Percentiles rank a stretch among this genome's conserved stretches.
Evolutionary conservation across 2,329 filamentous ascomycete genomes (phyloP).

Genomic region (Daldinia sp.): DNA sequence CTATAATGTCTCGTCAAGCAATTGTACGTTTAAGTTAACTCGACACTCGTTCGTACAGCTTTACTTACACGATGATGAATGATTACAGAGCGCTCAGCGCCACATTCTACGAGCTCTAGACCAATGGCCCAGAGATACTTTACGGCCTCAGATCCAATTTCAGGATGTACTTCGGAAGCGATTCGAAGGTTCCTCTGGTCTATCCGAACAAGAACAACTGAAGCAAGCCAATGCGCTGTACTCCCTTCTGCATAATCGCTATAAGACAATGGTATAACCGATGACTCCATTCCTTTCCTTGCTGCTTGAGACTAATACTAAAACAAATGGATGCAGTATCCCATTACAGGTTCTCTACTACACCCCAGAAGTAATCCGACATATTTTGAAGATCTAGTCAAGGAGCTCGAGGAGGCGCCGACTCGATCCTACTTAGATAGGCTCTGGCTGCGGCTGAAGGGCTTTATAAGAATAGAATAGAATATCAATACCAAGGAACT

Average conservation of each 20-base stretch:
- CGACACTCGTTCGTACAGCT: background rate
- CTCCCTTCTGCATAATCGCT: slow-evolving; percentile 70
- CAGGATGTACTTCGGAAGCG: slow-evolving; percentile 66
- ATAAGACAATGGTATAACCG: slow-evolving; percentile 63
- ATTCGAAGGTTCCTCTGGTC: slow-evolving; percentile 54
- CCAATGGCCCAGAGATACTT: slow-evolving; percentile 72
- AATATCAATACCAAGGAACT: slow-evolving; percentile 50
- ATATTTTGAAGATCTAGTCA: slow-evolving; percentile 71
- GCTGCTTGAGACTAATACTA: background rate
- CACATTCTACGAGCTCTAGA: slow-evolving; percentile 64
- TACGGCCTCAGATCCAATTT: slow-evolving; percentile 73
- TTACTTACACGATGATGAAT: slow-evolving; percentile 23
- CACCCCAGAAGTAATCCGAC: slow-evolving; percentile 72
- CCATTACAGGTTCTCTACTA: slow-evolving; percentile 63
- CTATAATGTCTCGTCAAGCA: slow-evolving; percentile 45
- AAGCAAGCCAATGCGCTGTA: slow-evolving; percentile 70
- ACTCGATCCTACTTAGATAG: slow-evolving; percentile 66
- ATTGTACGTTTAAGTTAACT: slow-evolving; percentile 40
- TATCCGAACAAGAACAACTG: slow-evolving; percentile 62
- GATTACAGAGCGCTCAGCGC: slow-evolving; percentile 57
- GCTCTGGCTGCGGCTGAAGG: slow-evolving; percentile 66
- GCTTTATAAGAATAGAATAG: slow-evolving; percentile 70
- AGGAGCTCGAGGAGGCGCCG: slow-evolving; percentile 73
- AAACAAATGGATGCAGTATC: slow-evolving; percentile 54
- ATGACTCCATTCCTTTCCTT: background rate